phyloP scores from a whole-genome alignment of 768 basidiomycete genomes.

The Psilocybe tampanensis region DNA sequence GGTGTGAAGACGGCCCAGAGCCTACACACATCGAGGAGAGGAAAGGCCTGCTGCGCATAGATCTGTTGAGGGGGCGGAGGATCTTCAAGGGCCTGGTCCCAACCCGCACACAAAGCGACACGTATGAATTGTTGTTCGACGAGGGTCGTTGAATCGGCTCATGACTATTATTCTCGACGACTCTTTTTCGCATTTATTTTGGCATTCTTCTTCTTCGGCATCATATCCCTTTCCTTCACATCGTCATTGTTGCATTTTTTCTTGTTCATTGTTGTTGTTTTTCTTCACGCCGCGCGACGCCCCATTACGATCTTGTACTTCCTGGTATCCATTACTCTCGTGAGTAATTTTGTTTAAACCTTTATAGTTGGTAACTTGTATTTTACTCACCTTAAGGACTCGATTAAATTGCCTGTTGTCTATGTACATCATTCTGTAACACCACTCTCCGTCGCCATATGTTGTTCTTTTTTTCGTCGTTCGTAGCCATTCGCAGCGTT shows the following conservation, averaged over 20 bases:
- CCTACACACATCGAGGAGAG: slow-evolving; percentile 41
- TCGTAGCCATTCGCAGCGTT: slow-evolving; percentile 5
- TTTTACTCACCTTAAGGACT: slow-evolving; percentile 20
- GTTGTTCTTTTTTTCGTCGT: slow-evolving; percentile 7
- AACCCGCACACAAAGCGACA: slow-evolving; percentile 9
- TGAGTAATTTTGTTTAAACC: slow-evolving; percentile 13
- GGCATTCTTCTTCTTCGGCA: slow-evolving; percentile 6
- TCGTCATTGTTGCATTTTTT: neutral
- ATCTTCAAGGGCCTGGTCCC: slow-evolving; percentile 55
- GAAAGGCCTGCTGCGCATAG: slow-evolving; percentile 57
- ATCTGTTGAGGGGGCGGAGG: slow-evolving; percentile 52
- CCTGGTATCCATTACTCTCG: slow-evolving; percentile 13
- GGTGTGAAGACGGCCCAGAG: slow-evolving; percentile 46
- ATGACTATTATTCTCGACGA: neutral
- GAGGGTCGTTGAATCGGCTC: slow-evolving; percentile 14
- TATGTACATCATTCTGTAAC: slow-evolving; percentile 1
- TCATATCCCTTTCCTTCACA: slow-evolving; percentile 1
- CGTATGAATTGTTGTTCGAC: slow-evolving; percentile 22
- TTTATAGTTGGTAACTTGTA: neutral
- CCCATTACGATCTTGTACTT: slow-evolving; percentile 18
- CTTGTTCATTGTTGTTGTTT: slow-evolving; percentile 1
- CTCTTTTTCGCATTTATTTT: slow-evolving; percentile 7
- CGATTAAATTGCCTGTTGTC: slow-evolving; percentile 6
- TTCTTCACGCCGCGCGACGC: slow-evolving; percentile 14
- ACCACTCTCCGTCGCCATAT: neutral